Percentiles rank a stretch among this genome's conserved stretches.
Conservation (phyloP, 2,329 filamentous ascomycete genomes). For the Trichoderma cornu-damae region DNA sequence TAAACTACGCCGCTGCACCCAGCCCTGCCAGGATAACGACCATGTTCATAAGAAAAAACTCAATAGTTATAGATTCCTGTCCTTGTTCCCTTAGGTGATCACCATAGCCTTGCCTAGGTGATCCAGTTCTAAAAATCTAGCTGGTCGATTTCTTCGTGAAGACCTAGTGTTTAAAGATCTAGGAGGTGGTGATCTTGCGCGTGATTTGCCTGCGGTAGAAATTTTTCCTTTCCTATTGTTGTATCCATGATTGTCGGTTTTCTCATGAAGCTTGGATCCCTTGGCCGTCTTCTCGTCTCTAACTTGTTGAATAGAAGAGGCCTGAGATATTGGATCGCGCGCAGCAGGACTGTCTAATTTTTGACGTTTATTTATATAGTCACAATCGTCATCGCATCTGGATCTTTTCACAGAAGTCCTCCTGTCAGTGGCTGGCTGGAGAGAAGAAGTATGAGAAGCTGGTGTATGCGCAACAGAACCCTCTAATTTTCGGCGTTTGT, state of each 20-base stretch:
- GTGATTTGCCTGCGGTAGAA: neutral
- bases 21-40: neutral
- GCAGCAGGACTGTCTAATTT: neutral
- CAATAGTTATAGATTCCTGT: neutral
- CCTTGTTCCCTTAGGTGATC: neutral
- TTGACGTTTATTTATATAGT: neutral
- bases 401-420: neutral
- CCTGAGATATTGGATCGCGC: neutral
- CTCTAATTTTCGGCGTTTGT: neutral
- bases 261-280: no score
- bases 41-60: neutral
- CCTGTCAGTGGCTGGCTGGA: neutral
- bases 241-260: neutral
- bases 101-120: neutral
- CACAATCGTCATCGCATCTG: neutral
- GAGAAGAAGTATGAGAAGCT: neutral
- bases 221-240: no score
- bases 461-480: neutral
- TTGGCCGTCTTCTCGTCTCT: neutral
- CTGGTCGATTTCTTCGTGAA: neutral
- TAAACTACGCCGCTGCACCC: neutral
- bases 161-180: neutral
- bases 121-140: neutral
- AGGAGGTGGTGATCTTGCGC: neutral
- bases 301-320: neutral